These are phyloP conservation scores for Auricularia heimuer DNA, from an alignment of 768 basidiomycete species.

Conservation along the genomic window DNA sequence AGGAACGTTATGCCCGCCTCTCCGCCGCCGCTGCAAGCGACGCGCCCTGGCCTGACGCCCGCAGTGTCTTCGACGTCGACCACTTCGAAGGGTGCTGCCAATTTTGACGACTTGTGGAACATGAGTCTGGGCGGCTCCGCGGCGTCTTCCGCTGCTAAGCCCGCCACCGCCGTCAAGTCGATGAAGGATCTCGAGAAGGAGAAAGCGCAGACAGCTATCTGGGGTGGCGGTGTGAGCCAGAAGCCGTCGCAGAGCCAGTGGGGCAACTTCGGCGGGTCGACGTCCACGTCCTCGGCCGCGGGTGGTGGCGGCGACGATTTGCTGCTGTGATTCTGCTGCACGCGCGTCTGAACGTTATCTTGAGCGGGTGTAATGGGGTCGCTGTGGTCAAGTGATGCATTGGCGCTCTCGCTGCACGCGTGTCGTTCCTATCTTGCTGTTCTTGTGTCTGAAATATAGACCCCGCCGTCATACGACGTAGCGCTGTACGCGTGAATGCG, in stretches of 20 bases:
- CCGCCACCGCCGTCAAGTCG: conserved; percentile 43
- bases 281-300: conserved; percentile 18
- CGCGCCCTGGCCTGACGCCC: not conserved
- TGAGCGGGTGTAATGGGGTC: no score
- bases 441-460: no score
- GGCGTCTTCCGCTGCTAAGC: conserved; percentile 16
- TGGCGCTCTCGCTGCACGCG: no score
- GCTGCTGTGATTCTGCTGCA: conserved; percentile 19
- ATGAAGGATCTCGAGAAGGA: conserved; percentile 87
- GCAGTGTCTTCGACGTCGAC: conserved; percentile 23
- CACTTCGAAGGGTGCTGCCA: conserved; percentile 33
- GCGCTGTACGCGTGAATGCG: no score
- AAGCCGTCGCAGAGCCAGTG: conserved; percentile 11
- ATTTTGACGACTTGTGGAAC: conserved; percentile 86
- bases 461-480: no score
- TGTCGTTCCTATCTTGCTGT: no score
- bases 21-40: no score
- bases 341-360: no score
- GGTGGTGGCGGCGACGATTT: conserved; percentile 29
- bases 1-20: no score
- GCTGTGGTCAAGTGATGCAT: no score
- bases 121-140: conserved; percentile 54
- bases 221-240: conserved; percentile 40
- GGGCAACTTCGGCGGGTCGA: conserved; percentile 11
- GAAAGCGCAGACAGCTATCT: conserved; percentile 70